Base-by-base conservation (phyloP, 164 flowering plant genomes). In the Macadamia tetraphylla region DNA sequence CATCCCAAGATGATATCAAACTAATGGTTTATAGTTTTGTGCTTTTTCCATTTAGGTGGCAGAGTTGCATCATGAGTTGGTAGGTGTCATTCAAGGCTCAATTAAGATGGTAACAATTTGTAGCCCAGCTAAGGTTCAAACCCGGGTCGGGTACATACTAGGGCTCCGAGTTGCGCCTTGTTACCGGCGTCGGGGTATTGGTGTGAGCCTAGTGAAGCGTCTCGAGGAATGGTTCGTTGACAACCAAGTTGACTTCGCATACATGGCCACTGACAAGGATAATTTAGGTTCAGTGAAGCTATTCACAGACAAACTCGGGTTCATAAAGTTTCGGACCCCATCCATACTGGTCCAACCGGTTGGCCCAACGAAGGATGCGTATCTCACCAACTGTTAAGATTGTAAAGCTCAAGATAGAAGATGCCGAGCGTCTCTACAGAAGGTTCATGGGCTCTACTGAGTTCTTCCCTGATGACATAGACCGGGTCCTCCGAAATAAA, bases 181-280 rank as follows among this genome's bases (percentile, higher is more conserved):
- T 29, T 83, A 84, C 23, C 69, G 92, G 7, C 71, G 87, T 15
- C 78, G 49, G 60, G 87, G 92, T 57, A 81, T 88, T 13, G 96
- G 88, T 1, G 53, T 60, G 55, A 77, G 62, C 58, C 77, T 90
- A 3, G 94, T 87, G 0, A 70, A 58, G 2, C 64, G 51, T 6
- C 29, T 90, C 9, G 92, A 86, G 63, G 76, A 83, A 62, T 90
- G 96, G 96, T 84, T 90, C 77, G n/a, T 53, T 3, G 49, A 69
- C 65, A 76, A 82, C 63, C 62, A 67, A 6, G 94, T 77, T 1
- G 90, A 88, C 12, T 85, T 80, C 18, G 80, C 88, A 0, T 90
- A 88, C 80, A 82, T 90, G 86, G 97, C 97, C 5, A 87, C 97
- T 0, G 89, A 83, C 73, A 86, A 85, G 46, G 85, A 84, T 40